Conservation (phyloP, 2,329 filamentous ascomycete species). For the Epicoccum sorghinum region DNA sequence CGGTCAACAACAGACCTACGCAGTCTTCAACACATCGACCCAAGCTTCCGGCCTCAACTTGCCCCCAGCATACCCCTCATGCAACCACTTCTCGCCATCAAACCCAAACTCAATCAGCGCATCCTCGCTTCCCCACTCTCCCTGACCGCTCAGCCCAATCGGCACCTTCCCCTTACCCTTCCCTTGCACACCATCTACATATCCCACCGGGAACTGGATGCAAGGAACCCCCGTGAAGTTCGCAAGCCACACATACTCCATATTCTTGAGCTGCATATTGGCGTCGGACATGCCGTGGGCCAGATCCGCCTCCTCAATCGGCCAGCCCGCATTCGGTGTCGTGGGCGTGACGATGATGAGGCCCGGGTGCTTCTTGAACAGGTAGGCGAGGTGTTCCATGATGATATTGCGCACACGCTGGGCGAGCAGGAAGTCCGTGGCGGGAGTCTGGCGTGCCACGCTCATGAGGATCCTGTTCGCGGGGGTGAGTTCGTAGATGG, state of each 20-base stretch:
- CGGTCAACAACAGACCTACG: background rate
- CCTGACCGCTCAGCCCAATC: conserved; percentile 61
- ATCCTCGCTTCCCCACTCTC: conserved; percentile 62
- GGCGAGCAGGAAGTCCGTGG: conserved; percentile 73
- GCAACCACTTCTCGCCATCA: conserved; percentile 57
- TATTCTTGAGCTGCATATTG: conserved; percentile 74
- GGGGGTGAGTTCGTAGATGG: conserved; percentile 64
- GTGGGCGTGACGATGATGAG: conserved; percentile 82
- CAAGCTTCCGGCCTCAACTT: conserved; percentile 45
- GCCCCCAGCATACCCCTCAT: conserved; percentile 44
- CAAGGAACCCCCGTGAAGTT: conserved; percentile 83
- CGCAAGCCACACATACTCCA: conserved; percentile 85
- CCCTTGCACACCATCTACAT: conserved; percentile 63
- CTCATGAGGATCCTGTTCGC: conserved; percentile 74
- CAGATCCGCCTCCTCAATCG: conserved; percentile 68
- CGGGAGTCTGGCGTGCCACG: conserved; percentile 68
- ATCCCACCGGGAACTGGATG: conserved; percentile 76
- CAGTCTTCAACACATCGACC: conserved; percentile 47
- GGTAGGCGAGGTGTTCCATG: conserved; percentile 76
- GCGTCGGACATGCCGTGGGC: conserved; percentile 71
- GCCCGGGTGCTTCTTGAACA: conserved; percentile 74
- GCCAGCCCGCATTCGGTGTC: conserved; percentile 76
- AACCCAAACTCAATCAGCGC: conserved; percentile 59
- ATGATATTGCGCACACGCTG: conserved; percentile 75
- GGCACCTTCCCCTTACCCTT: conserved; percentile 59